A percentile compares a stretch with the other conserved stretches of the same genome.
These are phyloP conservation scores for Triticum urartu DNA, from an alignment of 176 grass and related monocot species.

Conservation along the genomic window DNA sequence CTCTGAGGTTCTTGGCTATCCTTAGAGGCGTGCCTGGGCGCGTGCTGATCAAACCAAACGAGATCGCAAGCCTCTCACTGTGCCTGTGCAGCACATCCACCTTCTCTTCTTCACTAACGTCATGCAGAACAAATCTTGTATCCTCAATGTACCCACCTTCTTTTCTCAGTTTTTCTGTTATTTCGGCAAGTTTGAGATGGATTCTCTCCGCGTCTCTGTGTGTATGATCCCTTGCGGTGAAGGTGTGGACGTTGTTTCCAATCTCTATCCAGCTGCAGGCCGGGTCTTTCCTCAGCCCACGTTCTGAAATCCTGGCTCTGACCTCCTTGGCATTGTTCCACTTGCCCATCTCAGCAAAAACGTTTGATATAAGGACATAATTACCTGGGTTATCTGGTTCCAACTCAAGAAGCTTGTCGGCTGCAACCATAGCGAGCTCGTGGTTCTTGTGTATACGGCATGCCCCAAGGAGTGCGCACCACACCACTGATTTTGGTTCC, in stretches of 20 bases:
- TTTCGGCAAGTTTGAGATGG: conserved; percentile 54
- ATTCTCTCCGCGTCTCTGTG: conserved; percentile 49
- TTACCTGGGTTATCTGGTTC: conserved; percentile 74
- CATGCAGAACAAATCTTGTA: conserved; percentile 59
- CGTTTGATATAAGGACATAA: conserved; percentile 78
- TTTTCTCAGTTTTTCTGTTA: conserved; percentile 49
- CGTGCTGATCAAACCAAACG: conserved; percentile 52
- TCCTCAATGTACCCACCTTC: conserved; percentile 56
- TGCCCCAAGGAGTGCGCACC: conserved; percentile 82
- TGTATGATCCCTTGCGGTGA: conserved; percentile 54
- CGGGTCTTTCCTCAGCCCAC: conserved; percentile 68
- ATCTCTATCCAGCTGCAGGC: conserved; percentile 81
- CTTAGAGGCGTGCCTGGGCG: conserved; percentile 36
- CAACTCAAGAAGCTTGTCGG: conserved; percentile 65
- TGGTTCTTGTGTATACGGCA: conserved; percentile 65
- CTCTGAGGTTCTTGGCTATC: conserved; percentile 71
- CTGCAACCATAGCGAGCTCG: conserved; percentile 49
- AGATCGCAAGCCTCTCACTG: conserved; percentile 60
- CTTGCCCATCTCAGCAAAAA: conserved; percentile 66
- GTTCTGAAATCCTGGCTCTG: conserved; percentile 57
- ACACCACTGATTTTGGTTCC: conserved; percentile 64
- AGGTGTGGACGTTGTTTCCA: conserved; percentile 51
- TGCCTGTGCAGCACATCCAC: conserved; percentile 48
- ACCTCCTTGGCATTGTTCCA: conserved; percentile 62
- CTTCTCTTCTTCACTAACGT: conserved; percentile 60